Percentiles rank a stretch among this genome's conserved stretches.
Evolutionary conservation across 2,329 filamentous ascomycete genomes (phyloP).

Genomic region (Chalaropsis ovoidea): DNA sequence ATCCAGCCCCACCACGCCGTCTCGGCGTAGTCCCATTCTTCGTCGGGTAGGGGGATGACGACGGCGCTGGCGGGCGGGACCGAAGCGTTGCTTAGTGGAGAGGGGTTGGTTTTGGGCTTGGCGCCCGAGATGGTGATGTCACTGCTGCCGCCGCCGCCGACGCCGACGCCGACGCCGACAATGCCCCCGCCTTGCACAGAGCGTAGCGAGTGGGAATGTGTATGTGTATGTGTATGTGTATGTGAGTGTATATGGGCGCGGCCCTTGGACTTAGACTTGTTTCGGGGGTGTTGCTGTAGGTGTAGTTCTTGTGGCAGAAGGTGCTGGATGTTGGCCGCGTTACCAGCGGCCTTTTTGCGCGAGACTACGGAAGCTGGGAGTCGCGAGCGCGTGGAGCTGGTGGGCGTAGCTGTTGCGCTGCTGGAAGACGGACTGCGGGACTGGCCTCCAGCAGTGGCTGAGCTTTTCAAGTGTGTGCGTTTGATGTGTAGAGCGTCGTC

Average conservation of each 20-base stretch:
- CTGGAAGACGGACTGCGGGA: slow-evolving; percentile 15
- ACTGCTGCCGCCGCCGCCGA: no score
- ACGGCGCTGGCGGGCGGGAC: slow-evolving; percentile 19
- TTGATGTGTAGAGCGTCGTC: slow-evolving; percentile 62
- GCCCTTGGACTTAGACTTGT: slow-evolving; percentile 5
- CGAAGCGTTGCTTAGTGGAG: slow-evolving; percentile 17
- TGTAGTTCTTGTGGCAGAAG: slow-evolving; percentile 5
- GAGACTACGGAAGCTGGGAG: slow-evolving; percentile 33
- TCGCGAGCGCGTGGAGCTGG: slow-evolving; percentile 38
- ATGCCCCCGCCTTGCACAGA: background rate
- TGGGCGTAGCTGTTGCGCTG: slow-evolving; percentile 29
- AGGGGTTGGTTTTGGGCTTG: slow-evolving; percentile 19
- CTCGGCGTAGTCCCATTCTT: slow-evolving; percentile 80
- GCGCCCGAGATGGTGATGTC: background rate
- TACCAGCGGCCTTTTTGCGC: slow-evolving; percentile 39
- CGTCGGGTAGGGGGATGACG: slow-evolving; percentile 37
- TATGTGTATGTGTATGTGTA: background rate
- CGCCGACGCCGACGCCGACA: no score
- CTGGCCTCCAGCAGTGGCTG: background rate
- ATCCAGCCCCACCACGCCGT: slow-evolving; percentile 99
- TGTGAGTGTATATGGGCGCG: background rate
- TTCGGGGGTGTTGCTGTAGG: slow-evolving; percentile 5
- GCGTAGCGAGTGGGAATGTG: slow-evolving; percentile 12
- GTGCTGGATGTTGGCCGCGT: background rate
- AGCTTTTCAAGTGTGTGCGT: background rate